Conservation (phyloP, 148 eudicot species). For the Hydrangea macrophylla region DNA sequence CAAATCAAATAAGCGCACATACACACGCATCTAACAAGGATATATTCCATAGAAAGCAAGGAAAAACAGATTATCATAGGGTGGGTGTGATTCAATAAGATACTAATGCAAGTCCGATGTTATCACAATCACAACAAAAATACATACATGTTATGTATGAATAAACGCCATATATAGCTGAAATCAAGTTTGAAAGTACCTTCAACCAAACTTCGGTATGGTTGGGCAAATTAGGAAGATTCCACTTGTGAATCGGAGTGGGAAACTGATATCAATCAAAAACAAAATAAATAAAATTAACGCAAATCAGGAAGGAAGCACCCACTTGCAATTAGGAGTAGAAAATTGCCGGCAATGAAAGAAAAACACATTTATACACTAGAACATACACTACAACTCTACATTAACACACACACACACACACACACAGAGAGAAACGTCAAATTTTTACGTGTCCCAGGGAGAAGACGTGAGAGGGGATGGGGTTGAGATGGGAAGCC, state of each 20-base stretch:
- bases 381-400: background rate
- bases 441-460: slow-evolving; percentile 66
- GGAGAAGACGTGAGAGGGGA: slow-evolving; percentile 61
- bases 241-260: slow-evolving; percentile 96
- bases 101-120: background rate
- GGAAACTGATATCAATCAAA: slow-evolving; percentile 54
- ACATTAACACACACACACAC: background rate
- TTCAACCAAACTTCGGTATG: slow-evolving; percentile 82
- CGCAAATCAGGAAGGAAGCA: background rate
- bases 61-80: background rate
- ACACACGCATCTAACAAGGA: too few relatives aligned
- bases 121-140: background rate
- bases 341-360: too few relatives aligned
- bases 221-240: slow-evolving; percentile 82
- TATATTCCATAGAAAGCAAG: background rate
- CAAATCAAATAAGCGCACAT: too few relatives aligned
- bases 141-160: background rate
- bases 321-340: background rate
- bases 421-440: background rate
- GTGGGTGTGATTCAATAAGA: background rate
- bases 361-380: too few relatives aligned
- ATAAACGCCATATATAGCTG: background rate
- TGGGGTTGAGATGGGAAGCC: slow-evolving; percentile 76
- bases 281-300: background rate
- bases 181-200: slow-evolving; percentile 32